Base-by-base conservation (phyloP, 2,329 filamentous ascomycete species). In the Epichloe uncinata region DNA sequence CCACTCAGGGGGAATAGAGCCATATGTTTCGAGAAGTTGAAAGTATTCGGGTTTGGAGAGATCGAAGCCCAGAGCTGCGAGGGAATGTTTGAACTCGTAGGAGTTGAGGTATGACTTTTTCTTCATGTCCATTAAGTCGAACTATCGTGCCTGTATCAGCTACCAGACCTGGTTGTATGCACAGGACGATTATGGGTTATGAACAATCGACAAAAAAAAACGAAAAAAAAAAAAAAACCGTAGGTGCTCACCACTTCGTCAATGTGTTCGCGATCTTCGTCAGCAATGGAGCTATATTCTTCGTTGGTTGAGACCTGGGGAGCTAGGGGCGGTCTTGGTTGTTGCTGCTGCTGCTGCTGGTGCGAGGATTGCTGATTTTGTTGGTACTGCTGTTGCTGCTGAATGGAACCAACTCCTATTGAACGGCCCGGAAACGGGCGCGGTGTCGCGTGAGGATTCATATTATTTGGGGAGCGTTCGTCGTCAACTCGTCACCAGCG, bases 81-180 rank as follows among this genome's bases (percentile, higher is more conserved):
- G 83, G 53, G 91, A 89, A 70, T 97, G 93, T 68, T 93, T 91
- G 65, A 97, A 87, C 70, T 98, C 93, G 71, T 97, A 93, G 73
- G 95, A 97, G 72, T 97, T 91, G 63, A 98, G 87, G 67, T 86
- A 82, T 44, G 83, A 79, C 71, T 97, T 90, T 94, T 94, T 91
- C 74, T 97, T 91, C 62, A 95, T 85, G 66, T 97, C 93, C 75
- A 98, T 97, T 56, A 97, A 82, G 54, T 84, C 83, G 69, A 97
- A 97, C 85, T 95, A 56, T 41, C 7, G 47, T 36, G 22, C 13
- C 18, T 20, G 33, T 16, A 13, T 45, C 35, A 45, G 42, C 30
- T 30, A 8, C n/a, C 16, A 15, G 7, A 13, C 16, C n/a, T 7
- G 18, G 11, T 12, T n/a, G 33, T 4, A 45, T 8, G 42, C 36